A percentile compares a stretch with the other conserved stretches of the same genome.
Conservation (phyloP, 495 filamentous ascomycete genomes). For the Xylaria flabelliformis region DNA sequence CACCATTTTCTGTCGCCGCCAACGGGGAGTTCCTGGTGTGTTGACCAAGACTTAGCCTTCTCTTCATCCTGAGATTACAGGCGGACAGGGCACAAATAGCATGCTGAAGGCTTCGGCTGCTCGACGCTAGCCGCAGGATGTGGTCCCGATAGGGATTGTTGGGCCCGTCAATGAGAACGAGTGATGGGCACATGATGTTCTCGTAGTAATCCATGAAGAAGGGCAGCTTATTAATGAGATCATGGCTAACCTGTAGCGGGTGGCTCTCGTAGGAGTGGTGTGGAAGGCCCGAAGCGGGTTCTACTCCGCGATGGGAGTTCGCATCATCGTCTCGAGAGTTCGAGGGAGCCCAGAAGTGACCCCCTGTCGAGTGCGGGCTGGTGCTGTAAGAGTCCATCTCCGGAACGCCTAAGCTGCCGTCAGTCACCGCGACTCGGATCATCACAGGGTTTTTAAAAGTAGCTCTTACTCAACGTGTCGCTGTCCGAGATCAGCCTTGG, state of each 20-base stretch:
- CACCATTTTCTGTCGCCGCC: slow-evolving; percentile 40
- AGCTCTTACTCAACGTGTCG: slow-evolving; percentile 53
- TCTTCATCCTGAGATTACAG: slow-evolving; percentile 77
- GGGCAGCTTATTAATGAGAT: slow-evolving; percentile 62
- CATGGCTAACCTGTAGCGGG: slow-evolving; percentile 51
- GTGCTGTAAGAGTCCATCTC: slow-evolving; percentile 56
- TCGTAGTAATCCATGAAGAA: slow-evolving; percentile 81
- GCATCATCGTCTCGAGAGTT: slow-evolving; percentile 50
- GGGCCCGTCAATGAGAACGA: slow-evolving; percentile 88
- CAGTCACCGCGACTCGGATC: slow-evolving; percentile 39
- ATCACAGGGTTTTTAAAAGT: slow-evolving; percentile 28
- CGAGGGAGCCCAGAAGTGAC: slow-evolving; percentile 50
- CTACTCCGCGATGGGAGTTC: slow-evolving; percentile 41
- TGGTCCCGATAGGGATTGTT: slow-evolving; percentile 85
- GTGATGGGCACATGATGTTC: slow-evolving; percentile 86
- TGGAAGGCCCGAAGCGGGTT: slow-evolving; percentile 32
- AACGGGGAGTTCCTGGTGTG: slow-evolving; percentile 48
- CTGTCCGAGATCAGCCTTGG: slow-evolving; percentile 54
- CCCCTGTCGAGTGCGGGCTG: slow-evolving; percentile 49
- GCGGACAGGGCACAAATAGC: slow-evolving; percentile 89
- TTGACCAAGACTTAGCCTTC: slow-evolving; percentile 60
- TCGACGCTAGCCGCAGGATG: slow-evolving; percentile 77
- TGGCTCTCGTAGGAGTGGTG: slow-evolving; percentile 43
- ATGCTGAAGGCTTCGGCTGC: slow-evolving; percentile 84
- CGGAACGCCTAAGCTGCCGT: slow-evolving; percentile 48